phyloP scores from a whole-genome alignment of 495 filamentous ascomycete species.

The Hypoxylon lienhwacheense region DNA sequence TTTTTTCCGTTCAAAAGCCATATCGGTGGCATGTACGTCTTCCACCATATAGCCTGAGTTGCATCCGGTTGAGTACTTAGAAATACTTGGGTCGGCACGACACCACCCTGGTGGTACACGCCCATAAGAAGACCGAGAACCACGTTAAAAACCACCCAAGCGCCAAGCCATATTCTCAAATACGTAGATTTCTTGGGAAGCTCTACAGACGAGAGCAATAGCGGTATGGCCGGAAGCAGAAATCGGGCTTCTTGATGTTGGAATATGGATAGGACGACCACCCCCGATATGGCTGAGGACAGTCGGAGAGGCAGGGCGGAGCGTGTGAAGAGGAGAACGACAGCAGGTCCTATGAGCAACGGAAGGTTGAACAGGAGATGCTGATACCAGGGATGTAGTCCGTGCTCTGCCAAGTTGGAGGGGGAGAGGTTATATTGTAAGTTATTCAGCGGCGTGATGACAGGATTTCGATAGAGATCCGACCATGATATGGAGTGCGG shows the following conservation, averaged over 20 bases:
- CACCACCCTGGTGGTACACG: constrained; percentile 89
- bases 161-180: constrained; percentile 58
- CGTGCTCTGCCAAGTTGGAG: constrained; percentile 83
- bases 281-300: constrained; percentile 79
- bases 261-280: constrained; percentile 76
- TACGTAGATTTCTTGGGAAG: constrained; percentile 60
- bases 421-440: constrained; percentile 79
- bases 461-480: constrained; percentile 58
- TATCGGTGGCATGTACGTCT: constrained; percentile 90
- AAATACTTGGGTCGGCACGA: constrained; percentile 78
- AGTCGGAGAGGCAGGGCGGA: constrained; percentile 61
- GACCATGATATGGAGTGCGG: constrained; percentile 58
- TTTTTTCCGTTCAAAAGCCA: constrained; percentile 85
- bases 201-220: constrained; percentile 81
- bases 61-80: constrained; percentile 60
- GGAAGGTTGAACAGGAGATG: constrained; percentile 85
- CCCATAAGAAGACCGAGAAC: constrained; percentile 83
- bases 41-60: constrained; percentile 90
- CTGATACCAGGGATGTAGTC: constrained; percentile 88
- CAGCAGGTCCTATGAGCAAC: constrained; percentile 86
- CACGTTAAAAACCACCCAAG: constrained; percentile 85
- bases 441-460: constrained; percentile 91
- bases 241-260: constrained; percentile 96
- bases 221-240: constrained; percentile 80
- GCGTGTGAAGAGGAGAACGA: constrained; percentile 64